Percentiles rank a stretch among this genome's conserved stretches.
Conservation (phyloP, 2,329 filamentous ascomycete genomes). For the Penicillium sp. region DNA sequence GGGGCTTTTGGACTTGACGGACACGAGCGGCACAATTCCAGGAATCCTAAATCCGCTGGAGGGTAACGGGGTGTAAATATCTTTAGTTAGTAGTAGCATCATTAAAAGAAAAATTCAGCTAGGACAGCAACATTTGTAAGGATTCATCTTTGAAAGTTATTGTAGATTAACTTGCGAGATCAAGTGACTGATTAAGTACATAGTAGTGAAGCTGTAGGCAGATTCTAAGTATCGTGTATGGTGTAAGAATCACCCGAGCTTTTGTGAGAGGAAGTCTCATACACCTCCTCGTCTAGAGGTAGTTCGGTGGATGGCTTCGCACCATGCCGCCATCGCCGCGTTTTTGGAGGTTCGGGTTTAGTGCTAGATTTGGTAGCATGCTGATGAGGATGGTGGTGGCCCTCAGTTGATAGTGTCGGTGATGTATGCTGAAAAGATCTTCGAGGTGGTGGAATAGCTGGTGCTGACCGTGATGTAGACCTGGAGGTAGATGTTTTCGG, state of each 20-base stretch:
- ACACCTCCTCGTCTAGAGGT: neutral
- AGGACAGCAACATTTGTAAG: neutral
- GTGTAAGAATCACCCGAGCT: neutral
- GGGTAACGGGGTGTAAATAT: neutral
- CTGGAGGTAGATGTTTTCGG: slow-evolving; percentile 22
- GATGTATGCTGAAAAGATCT: slow-evolving; percentile 24
- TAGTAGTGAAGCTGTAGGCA: neutral
- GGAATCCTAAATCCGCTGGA: neutral
- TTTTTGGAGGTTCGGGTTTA: slow-evolving; percentile 39
- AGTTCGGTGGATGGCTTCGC: slow-evolving; percentile 22
- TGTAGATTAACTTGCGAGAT: neutral
- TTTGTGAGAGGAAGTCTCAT: neutral
- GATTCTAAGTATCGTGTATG: neutral
- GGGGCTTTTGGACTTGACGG: slow-evolving; percentile 45
- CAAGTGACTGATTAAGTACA: neutral
- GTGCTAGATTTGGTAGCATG: slow-evolving; percentile 4
- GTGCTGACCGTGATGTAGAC: slow-evolving; percentile 34
- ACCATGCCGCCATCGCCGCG: slow-evolving; percentile 37
- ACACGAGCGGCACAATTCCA: neutral
- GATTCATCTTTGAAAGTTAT: neutral
- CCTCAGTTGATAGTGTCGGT: slow-evolving; percentile 13
- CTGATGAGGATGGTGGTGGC: neutral
- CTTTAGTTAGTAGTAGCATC: neutral
- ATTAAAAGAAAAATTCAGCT: neutral
- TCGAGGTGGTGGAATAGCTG: slow-evolving; percentile 39